Conservation (phyloP, 495 filamentous ascomycete species). For the Apiosordaria backusii region DNA sequence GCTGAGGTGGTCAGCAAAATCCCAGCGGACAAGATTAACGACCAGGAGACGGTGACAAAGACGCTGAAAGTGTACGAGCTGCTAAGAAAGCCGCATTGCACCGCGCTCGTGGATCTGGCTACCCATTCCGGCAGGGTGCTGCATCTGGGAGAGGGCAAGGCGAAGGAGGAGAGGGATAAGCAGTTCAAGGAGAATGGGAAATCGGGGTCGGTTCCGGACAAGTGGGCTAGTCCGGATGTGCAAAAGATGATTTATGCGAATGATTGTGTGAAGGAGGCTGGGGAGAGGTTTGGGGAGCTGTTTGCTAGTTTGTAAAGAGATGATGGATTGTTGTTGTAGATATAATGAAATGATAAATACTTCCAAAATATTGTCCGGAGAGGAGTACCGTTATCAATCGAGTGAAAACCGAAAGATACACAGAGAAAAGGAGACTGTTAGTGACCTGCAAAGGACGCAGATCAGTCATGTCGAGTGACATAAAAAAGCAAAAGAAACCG, state of each 20-base stretch:
- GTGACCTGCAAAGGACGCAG: too few relatives aligned
- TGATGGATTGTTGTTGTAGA: neutral
- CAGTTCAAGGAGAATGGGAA: conserved; percentile 62
- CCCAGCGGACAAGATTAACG: conserved; percentile 41
- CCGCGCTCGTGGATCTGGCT: conserved; percentile 68
- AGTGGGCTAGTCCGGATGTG: conserved; percentile 74
- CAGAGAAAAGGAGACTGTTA: too few relatives aligned
- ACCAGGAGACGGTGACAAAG: conserved; percentile 56
- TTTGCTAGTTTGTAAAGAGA: conserved; percentile 38
- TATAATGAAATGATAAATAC: neutral
- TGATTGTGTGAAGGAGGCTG: conserved; percentile 60
- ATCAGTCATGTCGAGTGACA: too few relatives aligned
- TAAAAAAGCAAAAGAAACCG: neutral
- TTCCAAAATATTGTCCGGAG: too few relatives aligned
- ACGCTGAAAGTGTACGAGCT: conserved; percentile 68
- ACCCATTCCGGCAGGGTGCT: conserved; percentile 61
- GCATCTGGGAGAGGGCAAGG: conserved; percentile 71
- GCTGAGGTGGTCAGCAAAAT: conserved; percentile 59
- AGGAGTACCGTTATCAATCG: too few relatives aligned
- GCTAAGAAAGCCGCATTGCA: conserved; percentile 66
- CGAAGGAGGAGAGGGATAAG: conserved; percentile 71
- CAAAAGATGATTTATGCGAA: conserved; percentile 73
- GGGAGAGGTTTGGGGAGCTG: conserved; percentile 58
- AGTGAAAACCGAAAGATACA: too few relatives aligned
- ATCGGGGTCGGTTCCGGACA: conserved; percentile 61